Base-by-base conservation (phyloP, 2,329 filamentous ascomycete species). In the Penicillium sp. region DNA sequence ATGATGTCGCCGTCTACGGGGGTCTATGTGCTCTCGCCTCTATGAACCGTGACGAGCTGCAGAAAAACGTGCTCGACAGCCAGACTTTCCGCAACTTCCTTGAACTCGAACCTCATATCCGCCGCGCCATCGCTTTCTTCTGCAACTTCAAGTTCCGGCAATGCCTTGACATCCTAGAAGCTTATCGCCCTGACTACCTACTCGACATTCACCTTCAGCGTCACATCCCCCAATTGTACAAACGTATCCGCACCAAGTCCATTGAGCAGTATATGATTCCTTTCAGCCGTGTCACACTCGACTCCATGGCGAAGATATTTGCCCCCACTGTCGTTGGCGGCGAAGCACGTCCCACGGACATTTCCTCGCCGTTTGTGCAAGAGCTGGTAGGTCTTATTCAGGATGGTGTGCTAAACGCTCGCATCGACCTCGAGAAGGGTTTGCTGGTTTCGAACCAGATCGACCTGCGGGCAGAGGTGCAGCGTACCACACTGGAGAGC, bases 251-350 rank as follows among this genome's bases (percentile, higher is more conserved):
- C 55, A 89, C 83, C 66, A 97, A 97, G 77, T 93, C 92, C 66
- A 97, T 99, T 56, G 84, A 92, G 25, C 90, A 96, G 68, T 97
- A 97, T 75, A 88, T 96, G 65, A 82, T 90, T 25, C 92, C 94
- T 0, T 99, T 96, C 72, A 95, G 88, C 40, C 87, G 87, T 61
- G 91, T 97, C 58, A 92, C 89, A 0, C 79, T 97, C 5, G 82
- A 87, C 21, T 91, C 86, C 57, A 84, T 99, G 79, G 85, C 89
- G 9, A 79, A 82, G 35, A 87, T 90, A 2, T 97, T 99, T 72
- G 86, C 85, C 0, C 77, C 80, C 3, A 49, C 60, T 8, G 54
- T 60, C 31, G 56, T 63, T 13, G 60, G 63, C 41, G 67, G 63
- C 8, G 77, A 83, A 0, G 82, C 82, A 4, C 76, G 80, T 58